phyloP scores from a whole-genome alignment of 1,284 basidiomycete genomes.

The Ustilago trichophora region DNA sequence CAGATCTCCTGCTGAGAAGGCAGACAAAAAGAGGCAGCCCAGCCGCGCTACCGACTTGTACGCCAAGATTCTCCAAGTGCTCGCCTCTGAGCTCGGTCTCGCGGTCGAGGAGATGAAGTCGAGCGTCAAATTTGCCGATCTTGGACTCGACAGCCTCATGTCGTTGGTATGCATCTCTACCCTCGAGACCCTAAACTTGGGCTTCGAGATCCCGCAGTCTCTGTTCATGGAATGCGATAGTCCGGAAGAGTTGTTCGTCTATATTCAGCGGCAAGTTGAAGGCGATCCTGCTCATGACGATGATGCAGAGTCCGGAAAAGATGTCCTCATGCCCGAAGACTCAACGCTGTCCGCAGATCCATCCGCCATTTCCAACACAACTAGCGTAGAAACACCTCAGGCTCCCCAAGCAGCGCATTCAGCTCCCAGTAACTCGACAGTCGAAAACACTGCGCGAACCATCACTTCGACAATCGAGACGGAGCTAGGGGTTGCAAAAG shows the following conservation, averaged over 20 bases:
- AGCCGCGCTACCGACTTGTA: constrained; percentile 7
- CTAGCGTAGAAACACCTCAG: too few species aligned
- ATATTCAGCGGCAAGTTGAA: constrained; percentile 24
- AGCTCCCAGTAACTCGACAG: not conserved
- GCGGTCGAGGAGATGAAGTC: constrained; percentile 31
- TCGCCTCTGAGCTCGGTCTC: constrained; percentile 41
- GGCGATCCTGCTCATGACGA: too few species aligned
- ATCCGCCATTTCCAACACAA: too few species aligned
- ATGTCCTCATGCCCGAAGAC: too few species aligned
- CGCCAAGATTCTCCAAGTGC: constrained; percentile 16
- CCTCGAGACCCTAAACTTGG: constrained; percentile 28
- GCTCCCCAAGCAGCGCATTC: not conserved
- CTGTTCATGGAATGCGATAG: constrained; percentile 46
- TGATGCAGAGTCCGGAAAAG: too few species aligned
- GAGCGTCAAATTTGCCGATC: constrained; percentile 32
- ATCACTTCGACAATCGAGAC: constrained; percentile 33
- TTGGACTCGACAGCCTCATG: constrained; percentile 51
- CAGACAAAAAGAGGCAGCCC: not conserved
- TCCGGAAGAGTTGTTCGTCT: constrained; percentile 28
- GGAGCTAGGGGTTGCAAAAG: constrained; percentile 37
- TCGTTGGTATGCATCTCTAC: constrained; percentile 45
- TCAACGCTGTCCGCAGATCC: too few species aligned
- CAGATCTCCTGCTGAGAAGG: too few species aligned
- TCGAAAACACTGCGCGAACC: constrained; percentile 10
- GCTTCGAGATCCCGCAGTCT: constrained; percentile 35